phyloP scores from a whole-genome alignment of 306 rosid genomes.

The Dalbergia cultrata region DNA sequence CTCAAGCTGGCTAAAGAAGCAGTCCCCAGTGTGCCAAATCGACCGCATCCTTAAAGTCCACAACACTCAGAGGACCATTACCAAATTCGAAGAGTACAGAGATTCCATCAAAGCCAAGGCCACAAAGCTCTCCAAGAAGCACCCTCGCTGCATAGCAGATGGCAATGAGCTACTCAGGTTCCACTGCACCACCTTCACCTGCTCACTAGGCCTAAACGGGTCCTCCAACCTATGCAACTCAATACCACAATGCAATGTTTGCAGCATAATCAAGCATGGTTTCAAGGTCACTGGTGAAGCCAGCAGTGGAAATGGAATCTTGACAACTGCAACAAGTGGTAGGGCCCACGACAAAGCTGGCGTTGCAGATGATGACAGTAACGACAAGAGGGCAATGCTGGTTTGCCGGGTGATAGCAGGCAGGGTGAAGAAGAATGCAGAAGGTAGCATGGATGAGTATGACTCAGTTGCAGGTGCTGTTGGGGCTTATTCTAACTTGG shows the following conservation, averaged over 20 bases:
- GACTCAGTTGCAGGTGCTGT: constrained; percentile 81
- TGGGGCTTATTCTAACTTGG: constrained; percentile 90
- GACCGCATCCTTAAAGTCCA: constrained; percentile 92
- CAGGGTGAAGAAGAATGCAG: constrained; percentile 86
- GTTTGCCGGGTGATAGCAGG: constrained; percentile 99
- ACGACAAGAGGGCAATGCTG: constrained; percentile 84
- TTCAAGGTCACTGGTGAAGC: constrained; percentile 58
- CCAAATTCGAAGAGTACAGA: constrained; percentile 86
- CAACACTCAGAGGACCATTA: constrained; percentile 80
- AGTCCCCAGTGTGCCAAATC: constrained; percentile 88
- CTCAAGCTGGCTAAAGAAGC: constrained; percentile 95
- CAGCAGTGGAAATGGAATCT: constrained; percentile 57
- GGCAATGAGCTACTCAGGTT: constrained; percentile 95
- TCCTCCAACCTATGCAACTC: constrained; percentile 89
- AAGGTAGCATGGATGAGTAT: constrained; percentile 73
- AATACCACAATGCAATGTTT: constrained; percentile 70
- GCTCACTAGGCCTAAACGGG: constrained; percentile 89
- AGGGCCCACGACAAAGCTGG: constrained; percentile 82
- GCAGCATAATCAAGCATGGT: constrained; percentile 80
- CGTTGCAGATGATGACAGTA: constrained; percentile 38
- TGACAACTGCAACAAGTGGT: constrained; percentile 93
- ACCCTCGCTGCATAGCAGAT: constrained; percentile 93
- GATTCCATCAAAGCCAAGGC: constrained; percentile 89
- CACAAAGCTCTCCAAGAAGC: constrained; percentile 72
- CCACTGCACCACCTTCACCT: constrained; percentile 78